Evolutionary conservation across 345 rosid genomes (phyloP).

Genomic region (Boechera retrofracta): DNA sequence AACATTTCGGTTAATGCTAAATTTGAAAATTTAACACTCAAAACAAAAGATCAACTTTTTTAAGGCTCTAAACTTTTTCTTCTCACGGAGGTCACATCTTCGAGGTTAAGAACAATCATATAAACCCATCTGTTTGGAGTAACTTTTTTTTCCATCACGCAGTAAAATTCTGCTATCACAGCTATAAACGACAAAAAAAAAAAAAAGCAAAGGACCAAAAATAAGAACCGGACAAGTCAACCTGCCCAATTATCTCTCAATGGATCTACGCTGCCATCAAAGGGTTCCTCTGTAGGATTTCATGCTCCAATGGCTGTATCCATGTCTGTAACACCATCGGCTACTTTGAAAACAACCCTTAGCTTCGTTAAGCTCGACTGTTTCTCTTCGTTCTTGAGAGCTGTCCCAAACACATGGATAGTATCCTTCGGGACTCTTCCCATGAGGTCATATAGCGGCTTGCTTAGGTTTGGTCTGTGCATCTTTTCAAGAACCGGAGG

Average conservation of each 20-base stretch:
- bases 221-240: slow-evolving; percentile 31
- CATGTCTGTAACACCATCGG: slow-evolving; percentile 72
- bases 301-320: slow-evolving; percentile 87
- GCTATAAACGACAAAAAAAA: slow-evolving; percentile 28
- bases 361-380: slow-evolving; percentile 63
- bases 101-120: slow-evolving; percentile 33
- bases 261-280: slow-evolving; percentile 20
- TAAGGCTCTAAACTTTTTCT: not conserved
- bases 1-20: not conserved
- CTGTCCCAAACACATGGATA: slow-evolving; percentile 63
- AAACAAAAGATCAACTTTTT: slow-evolving; percentile 4
- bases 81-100: slow-evolving; percentile 19
- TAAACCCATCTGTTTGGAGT: slow-evolving; percentile 27
- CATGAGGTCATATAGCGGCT: slow-evolving; percentile 73
- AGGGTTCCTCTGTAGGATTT: slow-evolving; percentile 13
- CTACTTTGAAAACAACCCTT: slow-evolving; percentile 72
- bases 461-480: slow-evolving; percentile 72
- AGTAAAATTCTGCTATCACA: slow-evolving; percentile 19
- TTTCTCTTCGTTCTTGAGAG: slow-evolving; percentile 61
- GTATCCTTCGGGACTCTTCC: slow-evolving; percentile 63
- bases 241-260: slow-evolving; percentile 27
- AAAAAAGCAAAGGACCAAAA: slow-evolving; percentile 20
- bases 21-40: not conserved
- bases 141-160: not conserved
- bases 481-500: slow-evolving; percentile 93